Percentiles rank a stretch among this genome's conserved stretches.
Evolutionary conservation across 306 rosid species (phyloP).

Genomic region (Oemleria cerasiformis): DNA sequence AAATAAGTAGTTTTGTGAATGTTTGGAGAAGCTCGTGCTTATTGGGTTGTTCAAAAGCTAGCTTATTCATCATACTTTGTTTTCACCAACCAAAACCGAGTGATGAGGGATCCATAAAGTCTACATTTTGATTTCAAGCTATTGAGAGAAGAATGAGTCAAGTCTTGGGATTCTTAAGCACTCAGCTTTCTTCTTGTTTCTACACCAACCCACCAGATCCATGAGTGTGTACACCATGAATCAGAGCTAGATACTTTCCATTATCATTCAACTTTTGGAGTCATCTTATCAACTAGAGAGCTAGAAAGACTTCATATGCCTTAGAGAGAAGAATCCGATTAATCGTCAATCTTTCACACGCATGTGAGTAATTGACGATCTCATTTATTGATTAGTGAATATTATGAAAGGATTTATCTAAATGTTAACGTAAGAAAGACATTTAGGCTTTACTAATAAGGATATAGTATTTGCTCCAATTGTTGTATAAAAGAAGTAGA

Average conservation of each 20-base stretch:
- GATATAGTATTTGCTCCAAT: too few relatives aligned
- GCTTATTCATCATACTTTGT: background rate
- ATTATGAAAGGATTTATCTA: too few relatives aligned
- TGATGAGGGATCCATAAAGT: background rate
- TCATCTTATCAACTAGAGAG: background rate
- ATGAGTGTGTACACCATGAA: background rate
- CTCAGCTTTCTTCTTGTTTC: slow-evolving; percentile 24
- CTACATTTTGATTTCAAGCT: background rate
- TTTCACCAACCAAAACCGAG: slow-evolving; percentile 30
- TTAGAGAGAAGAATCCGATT: background rate
- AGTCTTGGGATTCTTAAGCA: slow-evolving; percentile 11
- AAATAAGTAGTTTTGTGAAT: slow-evolving; percentile 1
- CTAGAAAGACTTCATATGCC: too few relatives aligned
- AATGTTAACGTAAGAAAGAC: too few relatives aligned
- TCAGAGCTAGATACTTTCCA: background rate
- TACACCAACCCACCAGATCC: slow-evolving; percentile 30
- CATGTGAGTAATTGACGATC: background rate
- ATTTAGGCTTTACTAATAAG: too few relatives aligned
- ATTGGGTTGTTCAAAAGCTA: slow-evolving; percentile 8
- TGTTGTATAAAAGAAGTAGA: too few relatives aligned
- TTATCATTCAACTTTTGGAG: background rate
- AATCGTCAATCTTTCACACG: background rate
- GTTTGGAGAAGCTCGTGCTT: slow-evolving; percentile 19
- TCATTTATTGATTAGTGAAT: background rate
- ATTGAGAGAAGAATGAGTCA: slow-evolving; percentile 9